phyloP scores from a whole-genome alignment of 306 rosid species.

The Pterocarpus macrocarpus region DNA sequence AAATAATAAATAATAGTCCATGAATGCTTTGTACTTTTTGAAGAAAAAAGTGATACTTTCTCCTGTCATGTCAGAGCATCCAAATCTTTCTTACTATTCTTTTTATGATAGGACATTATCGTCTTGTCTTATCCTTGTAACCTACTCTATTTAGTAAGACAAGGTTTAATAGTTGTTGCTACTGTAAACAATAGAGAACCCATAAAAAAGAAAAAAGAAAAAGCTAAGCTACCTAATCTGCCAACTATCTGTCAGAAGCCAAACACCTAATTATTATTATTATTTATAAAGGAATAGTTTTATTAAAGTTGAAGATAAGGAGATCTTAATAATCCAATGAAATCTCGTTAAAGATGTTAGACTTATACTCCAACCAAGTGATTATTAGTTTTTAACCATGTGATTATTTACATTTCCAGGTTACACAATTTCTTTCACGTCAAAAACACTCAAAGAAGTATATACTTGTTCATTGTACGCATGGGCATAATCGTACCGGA shows the following conservation, averaged over 20 bases:
- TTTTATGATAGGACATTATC: too few species aligned
- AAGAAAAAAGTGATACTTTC: neutral
- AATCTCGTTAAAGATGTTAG: neutral
- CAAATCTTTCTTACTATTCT: neutral
- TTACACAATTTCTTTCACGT: conserved; percentile 77
- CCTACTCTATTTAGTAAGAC: neutral
- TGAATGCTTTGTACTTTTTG: neutral
- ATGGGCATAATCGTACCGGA: conserved; percentile 99
- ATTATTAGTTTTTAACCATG: conserved; percentile 32
- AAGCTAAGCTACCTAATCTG: neutral
- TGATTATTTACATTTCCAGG: conserved; percentile 63
- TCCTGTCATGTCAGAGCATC: neutral
- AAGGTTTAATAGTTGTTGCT: neutral
- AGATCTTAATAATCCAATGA: neutral
- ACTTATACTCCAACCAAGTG: neutral
- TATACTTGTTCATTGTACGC: conserved; percentile 98
- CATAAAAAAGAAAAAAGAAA: too few species aligned
- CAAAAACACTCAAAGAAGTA: conserved; percentile 89
- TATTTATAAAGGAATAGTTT: neutral
- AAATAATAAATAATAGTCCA: neutral
- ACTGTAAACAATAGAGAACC: neutral
- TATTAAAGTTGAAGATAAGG: neutral
- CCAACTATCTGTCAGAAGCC: neutral
- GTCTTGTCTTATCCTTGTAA: neutral
- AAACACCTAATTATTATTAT: neutral